These are phyloP conservation scores for Citrus australasica DNA, from an alignment of 345 rosid genomes.

Conservation along the genomic window DNA sequence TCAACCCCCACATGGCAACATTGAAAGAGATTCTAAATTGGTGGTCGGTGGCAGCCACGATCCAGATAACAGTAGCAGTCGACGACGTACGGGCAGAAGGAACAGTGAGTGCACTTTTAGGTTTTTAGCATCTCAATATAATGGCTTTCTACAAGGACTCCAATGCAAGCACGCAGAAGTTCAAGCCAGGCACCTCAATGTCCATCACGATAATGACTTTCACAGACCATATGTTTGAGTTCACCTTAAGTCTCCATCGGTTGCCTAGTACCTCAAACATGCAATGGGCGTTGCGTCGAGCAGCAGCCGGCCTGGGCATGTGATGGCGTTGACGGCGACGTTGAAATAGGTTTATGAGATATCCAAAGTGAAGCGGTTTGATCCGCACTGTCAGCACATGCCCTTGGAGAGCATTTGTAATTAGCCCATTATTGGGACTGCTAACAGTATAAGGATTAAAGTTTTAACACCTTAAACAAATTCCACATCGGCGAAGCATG, in stretches of 20 bases:
- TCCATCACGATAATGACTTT: conserved; percentile 79
- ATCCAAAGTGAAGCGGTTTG: conserved; percentile 87
- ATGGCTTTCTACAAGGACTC: conserved; percentile 93
- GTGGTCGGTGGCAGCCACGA: conserved; percentile 75
- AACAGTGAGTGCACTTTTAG: conserved; percentile 74
- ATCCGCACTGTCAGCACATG: conserved; percentile 85
- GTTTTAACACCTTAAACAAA: too few species aligned
- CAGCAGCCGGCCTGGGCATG: conserved; percentile 18
- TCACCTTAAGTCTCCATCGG: conserved; percentile 72
- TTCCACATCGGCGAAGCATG: too few species aligned
- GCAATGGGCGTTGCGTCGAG: conserved; percentile 78
- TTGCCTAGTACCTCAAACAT: conserved; percentile 83
- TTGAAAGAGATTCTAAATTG: conserved; percentile 51
- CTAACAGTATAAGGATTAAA: conserved; percentile 47
- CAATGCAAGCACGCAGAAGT: conserved; percentile 89
- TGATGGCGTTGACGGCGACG: conserved; percentile 25
- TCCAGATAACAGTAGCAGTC: conserved; percentile 70
- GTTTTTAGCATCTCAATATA: conserved; percentile 68
- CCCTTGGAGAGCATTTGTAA: conserved; percentile 68
- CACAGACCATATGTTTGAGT: conserved; percentile 89
- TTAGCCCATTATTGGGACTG: conserved; percentile 71
- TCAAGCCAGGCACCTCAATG: conserved; percentile 84
- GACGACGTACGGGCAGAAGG: conserved; percentile 68
- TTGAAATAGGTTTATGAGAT: conserved; percentile 77
- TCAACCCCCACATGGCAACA: conserved; percentile 30